These are phyloP conservation scores for Fragilaria crotonensis DNA, from an alignment of 108 stramenopile species.

Conservation along the genomic window DNA sequence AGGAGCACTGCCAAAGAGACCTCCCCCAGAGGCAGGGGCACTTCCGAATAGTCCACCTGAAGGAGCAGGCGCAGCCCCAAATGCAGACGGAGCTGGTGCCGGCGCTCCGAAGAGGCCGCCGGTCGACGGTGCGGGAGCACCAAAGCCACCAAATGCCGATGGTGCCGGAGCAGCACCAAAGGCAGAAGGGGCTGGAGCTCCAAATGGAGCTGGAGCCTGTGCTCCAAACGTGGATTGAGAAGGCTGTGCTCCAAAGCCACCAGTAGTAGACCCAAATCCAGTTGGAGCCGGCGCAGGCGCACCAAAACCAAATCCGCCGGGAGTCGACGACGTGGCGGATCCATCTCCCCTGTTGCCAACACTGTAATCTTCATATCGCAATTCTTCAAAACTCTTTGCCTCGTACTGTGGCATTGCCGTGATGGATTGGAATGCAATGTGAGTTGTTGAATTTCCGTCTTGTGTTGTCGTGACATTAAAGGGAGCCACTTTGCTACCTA, in stretches of 20 bases:
- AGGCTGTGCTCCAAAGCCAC: too few relatives aligned
- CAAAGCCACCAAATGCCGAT: slow-evolving; percentile 26
- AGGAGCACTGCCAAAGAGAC: slow-evolving; percentile 29
- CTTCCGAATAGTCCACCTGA: slow-evolving; percentile 61
- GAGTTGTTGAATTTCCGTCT: slow-evolving; percentile 47
- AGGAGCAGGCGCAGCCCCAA: slow-evolving; percentile 33
- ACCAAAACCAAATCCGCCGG: slow-evolving; percentile 25
- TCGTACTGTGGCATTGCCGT: slow-evolving; percentile 82
- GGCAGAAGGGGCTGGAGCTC: slow-evolving; percentile 47
- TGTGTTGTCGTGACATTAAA: slow-evolving; percentile 42
- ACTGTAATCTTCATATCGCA: slow-evolving; percentile 84
- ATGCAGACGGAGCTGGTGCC: slow-evolving; percentile 13
- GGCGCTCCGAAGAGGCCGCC: slow-evolving; percentile 15
- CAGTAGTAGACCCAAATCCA: too few relatives aligned
- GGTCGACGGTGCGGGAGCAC: slow-evolving; percentile 23
- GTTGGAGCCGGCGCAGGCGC: slow-evolving; percentile 18
- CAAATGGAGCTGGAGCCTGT: slow-evolving; percentile 40
- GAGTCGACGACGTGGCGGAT: slow-evolving; percentile 16
- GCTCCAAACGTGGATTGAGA: slow-evolving; percentile 12
- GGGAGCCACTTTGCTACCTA: slow-evolving; percentile 45
- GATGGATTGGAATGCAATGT: slow-evolving; percentile 76
- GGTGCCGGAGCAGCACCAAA: slow-evolving; percentile 51
- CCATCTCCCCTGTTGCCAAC: slow-evolving; percentile 70
- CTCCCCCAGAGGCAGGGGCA: slow-evolving; percentile 13
- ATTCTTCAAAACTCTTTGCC: slow-evolving; percentile 84